Conservation (phyloP, 331 rosid species). For the Malus hybrid region DNA sequence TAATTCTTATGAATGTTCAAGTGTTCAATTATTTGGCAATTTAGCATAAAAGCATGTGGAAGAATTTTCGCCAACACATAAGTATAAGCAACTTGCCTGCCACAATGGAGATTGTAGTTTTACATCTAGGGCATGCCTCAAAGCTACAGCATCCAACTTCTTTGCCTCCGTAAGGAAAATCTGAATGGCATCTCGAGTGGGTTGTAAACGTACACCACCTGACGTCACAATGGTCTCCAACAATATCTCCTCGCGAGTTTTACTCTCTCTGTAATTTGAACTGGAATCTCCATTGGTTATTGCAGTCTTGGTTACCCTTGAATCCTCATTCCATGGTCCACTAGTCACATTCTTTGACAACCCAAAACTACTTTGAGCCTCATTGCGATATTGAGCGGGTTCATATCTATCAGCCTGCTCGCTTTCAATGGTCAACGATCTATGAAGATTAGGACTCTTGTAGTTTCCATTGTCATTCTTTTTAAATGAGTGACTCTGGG, state of each 20-base stretch:
- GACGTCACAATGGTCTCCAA: constrained; percentile 90
- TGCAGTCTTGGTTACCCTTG: constrained; percentile 42
- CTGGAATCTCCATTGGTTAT: constrained; percentile 49
- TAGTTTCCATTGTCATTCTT: constrained; percentile 76
- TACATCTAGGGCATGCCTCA: constrained; percentile 65
- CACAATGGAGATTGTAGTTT: constrained; percentile 90
- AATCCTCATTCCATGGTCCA: constrained; percentile 74
- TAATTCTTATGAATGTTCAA: too few relatives aligned
- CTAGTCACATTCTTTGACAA: constrained; percentile 40
- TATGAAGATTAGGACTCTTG: constrained; percentile 78
- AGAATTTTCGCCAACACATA: neutral
- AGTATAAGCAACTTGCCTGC: constrained; percentile 63
- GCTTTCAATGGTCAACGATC: constrained; percentile 72
- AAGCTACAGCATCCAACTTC: constrained; percentile 71
- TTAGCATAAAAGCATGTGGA: too few relatives aligned
- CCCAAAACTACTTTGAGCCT: constrained; percentile 53
- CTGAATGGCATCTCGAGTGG: constrained; percentile 93
- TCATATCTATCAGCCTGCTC: constrained; percentile 63
- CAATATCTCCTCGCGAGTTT: constrained; percentile 81
- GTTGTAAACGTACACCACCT: constrained; percentile 96
- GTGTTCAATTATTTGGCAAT: too few relatives aligned
- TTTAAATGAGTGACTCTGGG: constrained; percentile 69
- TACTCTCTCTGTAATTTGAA: constrained; percentile 47
- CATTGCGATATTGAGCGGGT: constrained; percentile 59
- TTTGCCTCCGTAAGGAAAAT: constrained; percentile 76